These are phyloP conservation scores for Phanerodontia chrysosporium DNA, from an alignment of 768 basidiomycete genomes.

Conservation along the genomic window DNA sequence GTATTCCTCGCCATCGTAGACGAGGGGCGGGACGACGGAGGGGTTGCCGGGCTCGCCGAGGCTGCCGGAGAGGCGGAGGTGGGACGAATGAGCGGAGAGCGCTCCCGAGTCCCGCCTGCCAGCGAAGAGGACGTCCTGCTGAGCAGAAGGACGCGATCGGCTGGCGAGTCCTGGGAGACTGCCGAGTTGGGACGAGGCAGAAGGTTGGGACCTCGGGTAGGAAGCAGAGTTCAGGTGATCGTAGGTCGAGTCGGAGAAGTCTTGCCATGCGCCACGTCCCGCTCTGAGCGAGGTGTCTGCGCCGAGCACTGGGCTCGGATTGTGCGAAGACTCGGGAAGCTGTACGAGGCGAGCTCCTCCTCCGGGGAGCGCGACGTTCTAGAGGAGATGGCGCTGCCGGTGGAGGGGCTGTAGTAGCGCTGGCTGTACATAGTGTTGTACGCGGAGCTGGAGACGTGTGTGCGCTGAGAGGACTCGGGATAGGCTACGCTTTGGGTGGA, in stretches of 20 bases:
- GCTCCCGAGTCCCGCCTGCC: constrained; percentile 13
- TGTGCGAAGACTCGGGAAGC: constrained; percentile 1
- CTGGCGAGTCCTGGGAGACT: neutral
- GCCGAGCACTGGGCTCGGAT: neutral
- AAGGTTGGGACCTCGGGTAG: neutral
- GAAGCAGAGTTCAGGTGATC: constrained; percentile 6
- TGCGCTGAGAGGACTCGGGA: constrained; percentile 30
- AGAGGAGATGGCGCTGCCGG: constrained; percentile 6
- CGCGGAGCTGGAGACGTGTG: constrained; percentile 20
- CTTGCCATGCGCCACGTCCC: constrained; percentile 7
- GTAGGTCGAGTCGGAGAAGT: constrained; percentile 5
- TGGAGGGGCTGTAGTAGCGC: constrained; percentile 10
- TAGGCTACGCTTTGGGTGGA: constrained; percentile 20
- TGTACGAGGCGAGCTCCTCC: constrained; percentile 8
- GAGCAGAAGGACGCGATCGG: neutral
- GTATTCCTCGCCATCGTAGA: constrained; percentile 25
- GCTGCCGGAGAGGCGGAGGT: constrained; percentile 16
- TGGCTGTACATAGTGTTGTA: constrained; percentile 19
- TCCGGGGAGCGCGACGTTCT: constrained; percentile 7
- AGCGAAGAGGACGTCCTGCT: constrained; percentile 1
- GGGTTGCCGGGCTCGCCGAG: constrained; percentile 26
- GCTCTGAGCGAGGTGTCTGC: neutral
- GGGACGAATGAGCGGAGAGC: constrained; percentile 11
- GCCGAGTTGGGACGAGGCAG: neutral
- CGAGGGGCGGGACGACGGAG: constrained; percentile 22